A percentile compares a stretch with the other conserved stretches of the same genome.
These are phyloP conservation scores for Apiospora sp. DNA, from an alignment of 2,329 filamentous ascomycete genomes.

Conservation along the genomic window DNA sequence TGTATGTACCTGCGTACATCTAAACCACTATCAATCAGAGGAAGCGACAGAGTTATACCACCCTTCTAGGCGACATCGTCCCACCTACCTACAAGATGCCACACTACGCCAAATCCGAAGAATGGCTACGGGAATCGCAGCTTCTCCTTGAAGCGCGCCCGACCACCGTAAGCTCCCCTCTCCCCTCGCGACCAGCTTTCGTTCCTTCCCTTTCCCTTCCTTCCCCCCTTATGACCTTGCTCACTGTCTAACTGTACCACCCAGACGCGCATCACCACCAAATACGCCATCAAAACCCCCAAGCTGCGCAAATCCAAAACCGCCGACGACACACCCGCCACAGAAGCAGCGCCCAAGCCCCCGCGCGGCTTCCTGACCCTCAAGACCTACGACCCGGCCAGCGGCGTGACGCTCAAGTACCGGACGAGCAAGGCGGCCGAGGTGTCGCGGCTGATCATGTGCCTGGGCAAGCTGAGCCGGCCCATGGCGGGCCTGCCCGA, in stretches of 20 bases:
- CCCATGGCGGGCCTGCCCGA: conserved; percentile 66
- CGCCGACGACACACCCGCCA: conserved; percentile 38
- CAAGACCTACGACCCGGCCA: conserved; percentile 87
- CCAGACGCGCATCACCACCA: conserved; percentile 89
- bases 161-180: conserved; percentile 66
- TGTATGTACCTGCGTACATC: neutral
- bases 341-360: conserved; percentile 43
- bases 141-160: conserved; percentile 88
- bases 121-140: conserved; percentile 89
- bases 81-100: conserved; percentile 64
- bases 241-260: conserved; percentile 14
- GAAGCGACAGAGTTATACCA: neutral
- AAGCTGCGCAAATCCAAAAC: conserved; percentile 35
- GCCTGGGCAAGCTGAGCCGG: conserved; percentile 78
- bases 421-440: conserved; percentile 90
- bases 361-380: conserved; percentile 77
- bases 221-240: too few species aligned
- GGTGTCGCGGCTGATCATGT: conserved; percentile 81
- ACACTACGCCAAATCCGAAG: conserved; percentile 80
- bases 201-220: neutral
- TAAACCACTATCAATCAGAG: neutral
- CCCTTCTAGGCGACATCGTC: neutral
- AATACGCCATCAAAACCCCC: conserved; percentile 72
- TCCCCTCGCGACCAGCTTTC: neutral
- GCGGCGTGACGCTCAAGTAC: conserved; percentile 88